These are phyloP conservation scores for Cyberlindnera euphorbiae DNA, from an alignment of 805 yeast species.

Conservation along the genomic window DNA sequence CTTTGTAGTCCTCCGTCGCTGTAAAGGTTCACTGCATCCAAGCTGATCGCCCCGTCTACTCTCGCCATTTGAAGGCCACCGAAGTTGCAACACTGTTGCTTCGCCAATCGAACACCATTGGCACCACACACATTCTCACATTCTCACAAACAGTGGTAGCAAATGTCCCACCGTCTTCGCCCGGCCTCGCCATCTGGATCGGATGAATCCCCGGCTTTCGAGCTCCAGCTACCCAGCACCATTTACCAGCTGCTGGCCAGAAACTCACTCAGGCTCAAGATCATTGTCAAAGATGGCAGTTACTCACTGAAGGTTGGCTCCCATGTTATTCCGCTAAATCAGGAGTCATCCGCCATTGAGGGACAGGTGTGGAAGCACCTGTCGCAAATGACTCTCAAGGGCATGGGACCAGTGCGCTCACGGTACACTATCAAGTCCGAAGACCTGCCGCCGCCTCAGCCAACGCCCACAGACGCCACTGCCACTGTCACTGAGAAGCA, in stretches of 20 bases:
- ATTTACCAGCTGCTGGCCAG: conserved; percentile 10
- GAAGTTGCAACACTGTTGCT: too few relatives aligned
- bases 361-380: conserved; percentile 23
- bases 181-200: conserved; percentile 3
- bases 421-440: conserved; percentile 8
- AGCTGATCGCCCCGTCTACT: too few relatives aligned
- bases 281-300: conserved; percentile 20
- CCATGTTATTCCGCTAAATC: conserved; percentile 4
- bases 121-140: too few relatives aligned
- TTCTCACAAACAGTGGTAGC: too few relatives aligned
- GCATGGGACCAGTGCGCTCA: conserved; percentile 14
- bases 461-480: conserved; percentile 1
- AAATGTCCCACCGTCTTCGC: conserved; percentile 5
- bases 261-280: conserved; percentile 16
- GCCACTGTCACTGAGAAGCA: neutral
- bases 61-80: too few relatives aligned
- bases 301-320: conserved; percentile 14
- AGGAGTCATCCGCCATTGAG: conserved; percentile 4
- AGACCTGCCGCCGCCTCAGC: too few relatives aligned
- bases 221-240: conserved; percentile 10
- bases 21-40: too few relatives aligned
- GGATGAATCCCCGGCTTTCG: conserved; percentile 8
- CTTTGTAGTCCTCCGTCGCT: too few relatives aligned
- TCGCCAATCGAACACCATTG: too few relatives aligned
- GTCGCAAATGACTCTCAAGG: conserved; percentile 19